A percentile compares a stretch with the other conserved stretches of the same genome.
Conservation (phyloP, 305 asterid genomes). For the Fraxinus sp. region DNA sequence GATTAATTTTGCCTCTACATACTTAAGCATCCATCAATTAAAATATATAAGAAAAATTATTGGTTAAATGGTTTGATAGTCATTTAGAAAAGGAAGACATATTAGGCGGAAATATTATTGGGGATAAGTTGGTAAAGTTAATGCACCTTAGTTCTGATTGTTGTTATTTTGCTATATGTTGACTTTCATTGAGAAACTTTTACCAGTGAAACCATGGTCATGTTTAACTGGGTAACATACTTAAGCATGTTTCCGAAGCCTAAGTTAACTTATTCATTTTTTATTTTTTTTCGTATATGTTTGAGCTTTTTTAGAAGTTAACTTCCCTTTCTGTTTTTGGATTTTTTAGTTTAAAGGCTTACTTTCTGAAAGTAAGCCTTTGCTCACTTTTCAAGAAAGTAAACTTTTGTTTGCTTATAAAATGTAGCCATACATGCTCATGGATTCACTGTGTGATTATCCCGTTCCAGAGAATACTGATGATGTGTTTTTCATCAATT, state of each 20-base stretch:
- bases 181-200: neutral
- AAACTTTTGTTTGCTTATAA: neutral
- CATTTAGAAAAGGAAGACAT: neutral
- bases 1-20: slow-evolving; percentile 8
- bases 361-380: neutral
- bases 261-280: neutral
- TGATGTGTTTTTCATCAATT: neutral
- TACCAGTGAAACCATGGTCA: neutral
- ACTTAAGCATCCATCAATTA: neutral
- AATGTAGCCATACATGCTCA: neutral
- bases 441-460: neutral
- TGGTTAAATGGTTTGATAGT: neutral
- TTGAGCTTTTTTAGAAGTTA: neutral
- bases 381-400: neutral
- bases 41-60: neutral
- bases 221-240: neutral
- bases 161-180: slow-evolving; percentile 1
- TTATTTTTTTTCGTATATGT: neutral
- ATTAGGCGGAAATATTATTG: neutral
- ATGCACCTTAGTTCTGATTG: neutral
- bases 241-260: neutral
- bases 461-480: neutral
- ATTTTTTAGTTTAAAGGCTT: neutral
- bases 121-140: neutral
- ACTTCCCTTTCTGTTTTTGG: neutral